phyloP scores from a whole-genome alignment of 2,329 filamentous ascomycete genomes.

The Pleomassaria siparia region DNA sequence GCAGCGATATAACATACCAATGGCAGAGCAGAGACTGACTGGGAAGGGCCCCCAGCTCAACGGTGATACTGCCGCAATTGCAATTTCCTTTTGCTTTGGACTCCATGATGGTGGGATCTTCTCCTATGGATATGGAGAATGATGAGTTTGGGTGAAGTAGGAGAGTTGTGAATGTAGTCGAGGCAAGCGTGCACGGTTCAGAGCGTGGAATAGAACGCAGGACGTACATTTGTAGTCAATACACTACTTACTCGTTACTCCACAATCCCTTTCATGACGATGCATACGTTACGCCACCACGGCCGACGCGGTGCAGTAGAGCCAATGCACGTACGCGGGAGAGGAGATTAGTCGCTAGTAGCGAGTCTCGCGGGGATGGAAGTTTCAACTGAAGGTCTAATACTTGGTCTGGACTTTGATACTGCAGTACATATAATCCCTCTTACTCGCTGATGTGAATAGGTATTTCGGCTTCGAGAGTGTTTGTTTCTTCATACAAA shows the following conservation, averaged over 20 bases:
- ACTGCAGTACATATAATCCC: too few relatives aligned
- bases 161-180: too few relatives aligned
- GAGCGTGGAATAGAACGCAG: too few relatives aligned
- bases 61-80: conserved; percentile 33
- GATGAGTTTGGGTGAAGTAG: too few relatives aligned
- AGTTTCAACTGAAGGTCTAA: not conserved
- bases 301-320: not conserved
- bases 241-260: too few relatives aligned
- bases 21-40: conserved; percentile 29
- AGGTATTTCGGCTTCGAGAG: too few relatives aligned
- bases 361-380: not conserved
- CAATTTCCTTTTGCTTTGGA: conserved; percentile 33
- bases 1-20: conserved; percentile 18
- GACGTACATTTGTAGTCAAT: too few relatives aligned
- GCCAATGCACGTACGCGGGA: not conserved
- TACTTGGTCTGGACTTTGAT: too few relatives aligned
- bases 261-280: not conserved
- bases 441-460: too few relatives aligned
- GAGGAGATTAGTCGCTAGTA: not conserved
- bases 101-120: conserved; percentile 14
- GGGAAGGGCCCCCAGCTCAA: conserved; percentile 24
- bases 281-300: not conserved
- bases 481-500: too few relatives aligned
- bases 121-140: too few relatives aligned
- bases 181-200: too few relatives aligned